phyloP scores from a whole-genome alignment of 2,329 filamentous ascomycete genomes.

The Apiospora rasikravindrae region DNA sequence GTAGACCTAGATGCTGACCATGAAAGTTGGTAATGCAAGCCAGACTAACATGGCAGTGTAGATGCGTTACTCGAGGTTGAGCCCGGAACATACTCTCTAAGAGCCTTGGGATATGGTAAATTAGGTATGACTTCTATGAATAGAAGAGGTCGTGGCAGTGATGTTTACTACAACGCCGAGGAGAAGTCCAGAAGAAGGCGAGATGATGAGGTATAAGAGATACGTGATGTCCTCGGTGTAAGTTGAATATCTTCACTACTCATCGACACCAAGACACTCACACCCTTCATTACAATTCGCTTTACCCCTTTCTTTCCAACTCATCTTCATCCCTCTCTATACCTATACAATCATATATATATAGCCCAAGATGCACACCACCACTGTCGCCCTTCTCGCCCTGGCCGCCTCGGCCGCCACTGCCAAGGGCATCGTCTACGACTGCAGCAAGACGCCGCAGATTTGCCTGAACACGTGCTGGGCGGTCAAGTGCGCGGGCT shows the following conservation, averaged over 20 bases:
- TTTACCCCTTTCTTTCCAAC: neutral
- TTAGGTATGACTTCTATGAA: neutral
- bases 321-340: neutral
- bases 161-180: neutral
- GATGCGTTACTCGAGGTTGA: neutral
- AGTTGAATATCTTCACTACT: neutral
- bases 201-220: neutral
- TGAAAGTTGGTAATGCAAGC: neutral
- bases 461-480: slow-evolving; percentile 22
- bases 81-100: neutral
- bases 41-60: neutral
- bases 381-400: neutral
- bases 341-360: neutral
- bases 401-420: neutral
- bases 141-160: neutral
- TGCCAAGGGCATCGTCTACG: slow-evolving; percentile 10
- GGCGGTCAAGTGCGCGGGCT: slow-evolving; percentile 17
- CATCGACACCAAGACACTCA: neutral
- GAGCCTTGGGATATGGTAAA: too few relatives aligned
- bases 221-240: neutral
- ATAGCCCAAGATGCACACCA: neutral
- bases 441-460: slow-evolving; percentile 17
- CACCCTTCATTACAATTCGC: neutral
- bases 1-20: neutral
- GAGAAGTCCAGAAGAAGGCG: neutral